Percentiles rank a stretch among this genome's conserved stretches.
phyloP scores from a whole-genome alignment of 495 filamentous ascomycete genomes.

The Podospora fimiseda region DNA sequence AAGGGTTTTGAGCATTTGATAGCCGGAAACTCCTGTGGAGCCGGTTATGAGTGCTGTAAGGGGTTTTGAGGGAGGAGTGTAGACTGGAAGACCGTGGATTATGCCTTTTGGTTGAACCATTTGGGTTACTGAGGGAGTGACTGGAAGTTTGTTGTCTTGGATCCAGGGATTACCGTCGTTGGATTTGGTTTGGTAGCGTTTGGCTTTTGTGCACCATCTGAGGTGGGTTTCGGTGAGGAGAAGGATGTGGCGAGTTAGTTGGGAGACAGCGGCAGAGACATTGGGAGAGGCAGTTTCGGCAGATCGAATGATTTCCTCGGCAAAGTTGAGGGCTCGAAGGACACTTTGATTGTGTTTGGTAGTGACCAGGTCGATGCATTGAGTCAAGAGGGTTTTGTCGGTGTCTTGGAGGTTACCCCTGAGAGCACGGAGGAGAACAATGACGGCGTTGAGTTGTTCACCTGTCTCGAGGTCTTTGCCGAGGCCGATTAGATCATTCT shows the following conservation, averaged over 20 bases:
- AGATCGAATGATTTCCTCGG: neutral
- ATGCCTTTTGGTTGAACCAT: conserved; percentile 35
- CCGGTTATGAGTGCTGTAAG: conserved; percentile 50
- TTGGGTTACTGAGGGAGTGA: neutral
- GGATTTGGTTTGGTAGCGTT: conserved; percentile 9
- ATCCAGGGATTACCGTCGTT: neutral
- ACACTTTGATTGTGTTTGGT: conserved; percentile 13
- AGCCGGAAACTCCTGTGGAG: conserved; percentile 46
- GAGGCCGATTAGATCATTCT: conserved; percentile 21
- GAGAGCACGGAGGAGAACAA: conserved; percentile 7
- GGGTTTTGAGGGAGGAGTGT: conserved; percentile 13
- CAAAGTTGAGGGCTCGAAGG: conserved; percentile 7
- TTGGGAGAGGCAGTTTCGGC: neutral
- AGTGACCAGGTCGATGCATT: conserved; percentile 4
- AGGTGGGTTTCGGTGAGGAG: conserved; percentile 17
- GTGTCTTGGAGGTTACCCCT: neutral
- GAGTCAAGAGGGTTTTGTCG: neutral
- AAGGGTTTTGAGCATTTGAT: conserved; percentile 42
- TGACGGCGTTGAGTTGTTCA: conserved; percentile 17
- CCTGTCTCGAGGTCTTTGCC: conserved; percentile 15
- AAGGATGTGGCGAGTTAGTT: conserved; percentile 10
- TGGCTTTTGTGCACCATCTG: conserved; percentile 11
- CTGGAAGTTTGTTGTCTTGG: neutral
- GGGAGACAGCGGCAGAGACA: neutral
- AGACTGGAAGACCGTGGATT: conserved; percentile 43